Conservation (phyloP, 805 yeast genomes). For the Wickerhamomyces hampshirensis region DNA sequence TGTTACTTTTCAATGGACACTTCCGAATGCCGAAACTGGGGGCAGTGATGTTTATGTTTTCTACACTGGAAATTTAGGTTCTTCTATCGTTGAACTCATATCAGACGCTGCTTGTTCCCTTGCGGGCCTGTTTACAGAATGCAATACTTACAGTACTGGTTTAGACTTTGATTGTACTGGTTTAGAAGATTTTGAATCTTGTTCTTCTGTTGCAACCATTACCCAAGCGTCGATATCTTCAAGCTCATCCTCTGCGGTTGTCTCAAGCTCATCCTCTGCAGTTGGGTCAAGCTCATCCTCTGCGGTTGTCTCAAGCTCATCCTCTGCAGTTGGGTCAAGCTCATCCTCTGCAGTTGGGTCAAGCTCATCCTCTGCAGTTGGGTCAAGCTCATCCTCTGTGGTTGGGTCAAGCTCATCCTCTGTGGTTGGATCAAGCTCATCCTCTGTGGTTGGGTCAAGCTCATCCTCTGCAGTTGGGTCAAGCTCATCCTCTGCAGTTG, state of each 20-base stretch:
- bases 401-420: conserved; percentile 1
- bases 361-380: not conserved
- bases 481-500: not conserved
- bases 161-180: conserved; percentile 11
- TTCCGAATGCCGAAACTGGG: conserved; percentile 1
- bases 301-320: not conserved
- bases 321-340: conserved; percentile 1
- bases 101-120: conserved; percentile 8
- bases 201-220: conserved; percentile 1
- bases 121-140: conserved; percentile 2
- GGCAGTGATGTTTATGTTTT: conserved; percentile 8
- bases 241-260: not conserved
- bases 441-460: conserved; percentile 1
- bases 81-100: conserved; percentile 4
- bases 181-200: conserved; percentile 2
- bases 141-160: conserved; percentile 4
- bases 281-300: conserved; percentile 1
- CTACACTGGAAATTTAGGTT: conserved; percentile 17
- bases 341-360: conserved; percentile 1
- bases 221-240: not conserved
- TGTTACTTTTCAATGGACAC: conserved; percentile 8
- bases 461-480: conserved; percentile 3
- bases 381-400: conserved; percentile 1
- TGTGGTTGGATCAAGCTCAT: not conserved
- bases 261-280: not conserved